Base-by-base conservation (phyloP, 768 basidiomycete species). In the Boletus coccyginus region DNA sequence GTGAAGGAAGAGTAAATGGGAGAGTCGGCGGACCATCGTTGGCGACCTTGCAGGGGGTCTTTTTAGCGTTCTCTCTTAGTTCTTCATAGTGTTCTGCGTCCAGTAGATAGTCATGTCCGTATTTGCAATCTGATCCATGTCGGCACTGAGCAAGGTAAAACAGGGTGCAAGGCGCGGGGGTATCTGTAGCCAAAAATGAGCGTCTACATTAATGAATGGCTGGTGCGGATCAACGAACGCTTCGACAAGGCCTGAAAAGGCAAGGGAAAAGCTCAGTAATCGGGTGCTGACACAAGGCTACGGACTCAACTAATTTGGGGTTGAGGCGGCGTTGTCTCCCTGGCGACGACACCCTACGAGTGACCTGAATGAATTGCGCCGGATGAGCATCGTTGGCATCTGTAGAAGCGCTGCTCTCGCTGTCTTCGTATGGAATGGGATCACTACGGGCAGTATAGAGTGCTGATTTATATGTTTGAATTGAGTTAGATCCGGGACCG, bases 81-180 rank as follows among this genome's bases (percentile, higher is more conserved):
- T 82, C 78, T 50, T 72, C 66, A 55, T 79, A 81, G 56, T 87
- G 76, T 44, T 85, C 81, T 5, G 72, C 73, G 27, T 79, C 75
- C 7, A 87, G 70, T 33, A 82, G 56, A 63, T 86, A 87, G 61
- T 88, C 81, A 55, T 88, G 86, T 14, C 70, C 80, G 57, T 82
- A 87, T 70, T 78, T 81, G 66, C 86, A 88, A 27, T 78, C 77
- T 10, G 71, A 64, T 16, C 82, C 84, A 53, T 80, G 78, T 64
- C 83, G 82, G 74, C 86, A 87, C 46, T 74, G 76, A 32, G 81
- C 77, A 29, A 87, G 73, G 65, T 86, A 87, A 70, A 83, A 86
- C 48, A 85, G 70, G 17, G 84, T 86, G 66, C 86, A 87, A 16
- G 86, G 85, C 24, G 86, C 80, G 2, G 86, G 85, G 63, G 74